Base-by-base conservation (phyloP, 192 early-diverging fungal genomes). In the Coemansia reversa region DNA sequence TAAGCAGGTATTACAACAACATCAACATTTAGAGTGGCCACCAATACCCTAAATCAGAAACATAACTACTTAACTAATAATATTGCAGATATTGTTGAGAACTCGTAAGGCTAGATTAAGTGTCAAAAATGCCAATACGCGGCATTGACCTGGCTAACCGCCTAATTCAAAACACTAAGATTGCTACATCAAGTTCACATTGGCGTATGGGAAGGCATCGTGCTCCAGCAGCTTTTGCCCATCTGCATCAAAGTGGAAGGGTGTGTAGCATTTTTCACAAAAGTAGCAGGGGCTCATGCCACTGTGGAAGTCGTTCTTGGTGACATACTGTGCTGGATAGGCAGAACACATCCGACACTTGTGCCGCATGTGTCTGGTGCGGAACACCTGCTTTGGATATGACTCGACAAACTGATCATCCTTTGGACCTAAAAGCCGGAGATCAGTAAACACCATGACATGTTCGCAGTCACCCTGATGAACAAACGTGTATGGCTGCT, bases 401-500 rank as follows among this genome's bases (percentile, higher is more conserved):
- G 49, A 59, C 49, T 70, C 69, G 39, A 73, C 73, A 51, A 79
- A 67, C 69, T 76, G 66, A 47, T 86, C 87, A 66, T 89, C 88
- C 20, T 78, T 74, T 32, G 75, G 76, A 1, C 70, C 74, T 32
- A 77, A 58, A 11, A 82, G 59, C 12, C 89, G 82, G 27, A 89
- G 39, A 53, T 88, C 86, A 8, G 80, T 82, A 56, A 93, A 86
- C 65, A 87, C 77, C 32, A 93, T 35, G 24, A 89, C 75, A 56
- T 93, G 92, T 65, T 92, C 86, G 67, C 92, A 93, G 55, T 86
- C 79, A 30, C 87, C 92, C 76, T 92, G 90, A 63, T 93, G 92
- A 9, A 87, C 82, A 55, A 91, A 88, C 25, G 85, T 65, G 69
- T 93, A 93, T 4, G 88, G 87, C 49, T 84, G 70, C 51, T 87